Conservation (phyloP, 2,329 filamentous ascomycete genomes). For the Colletotrichum cuscutae region DNA sequence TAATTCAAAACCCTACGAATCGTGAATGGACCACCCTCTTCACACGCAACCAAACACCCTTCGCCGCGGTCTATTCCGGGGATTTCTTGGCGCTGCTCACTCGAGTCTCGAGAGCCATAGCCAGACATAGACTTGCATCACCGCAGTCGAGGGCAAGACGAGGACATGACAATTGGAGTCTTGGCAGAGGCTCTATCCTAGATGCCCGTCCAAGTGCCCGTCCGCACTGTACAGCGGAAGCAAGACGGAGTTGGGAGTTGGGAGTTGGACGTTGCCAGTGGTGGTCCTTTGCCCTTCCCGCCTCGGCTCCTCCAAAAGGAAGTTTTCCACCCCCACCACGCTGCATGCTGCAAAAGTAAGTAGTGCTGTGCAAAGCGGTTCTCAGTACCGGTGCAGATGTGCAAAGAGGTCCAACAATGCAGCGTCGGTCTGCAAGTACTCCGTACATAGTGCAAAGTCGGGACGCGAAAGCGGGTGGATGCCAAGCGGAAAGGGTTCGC, state of each 20-base stretch:
- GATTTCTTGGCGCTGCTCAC: constrained; percentile 20
- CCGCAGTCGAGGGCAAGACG: constrained; percentile 25
- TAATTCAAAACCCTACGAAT: background rate
- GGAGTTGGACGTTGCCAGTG: background rate
- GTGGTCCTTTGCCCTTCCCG: background rate
- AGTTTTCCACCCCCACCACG: background rate
- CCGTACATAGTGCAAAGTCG: background rate
- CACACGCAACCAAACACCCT: constrained; percentile 10
- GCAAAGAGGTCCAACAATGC: background rate
- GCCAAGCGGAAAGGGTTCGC: background rate
- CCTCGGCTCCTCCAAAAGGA: background rate
- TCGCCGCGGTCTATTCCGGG: constrained; percentile 31
- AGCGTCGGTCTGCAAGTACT: background rate
- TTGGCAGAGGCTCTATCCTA: constrained; percentile 27
- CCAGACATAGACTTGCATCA: background rate
- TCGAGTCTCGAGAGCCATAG: background rate
- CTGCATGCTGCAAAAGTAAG: no score
- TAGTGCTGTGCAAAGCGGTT: background rate
- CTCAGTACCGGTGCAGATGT: background rate
- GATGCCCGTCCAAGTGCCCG: background rate
- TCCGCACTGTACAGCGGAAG: constrained; percentile 17
- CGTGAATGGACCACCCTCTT: background rate
- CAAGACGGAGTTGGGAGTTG: background rate
- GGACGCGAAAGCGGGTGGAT: background rate
- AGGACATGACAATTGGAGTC: constrained; percentile 31